Base-by-base conservation (phyloP, 768 basidiomycete genomes). In the Termitomyces sp. region DNA sequence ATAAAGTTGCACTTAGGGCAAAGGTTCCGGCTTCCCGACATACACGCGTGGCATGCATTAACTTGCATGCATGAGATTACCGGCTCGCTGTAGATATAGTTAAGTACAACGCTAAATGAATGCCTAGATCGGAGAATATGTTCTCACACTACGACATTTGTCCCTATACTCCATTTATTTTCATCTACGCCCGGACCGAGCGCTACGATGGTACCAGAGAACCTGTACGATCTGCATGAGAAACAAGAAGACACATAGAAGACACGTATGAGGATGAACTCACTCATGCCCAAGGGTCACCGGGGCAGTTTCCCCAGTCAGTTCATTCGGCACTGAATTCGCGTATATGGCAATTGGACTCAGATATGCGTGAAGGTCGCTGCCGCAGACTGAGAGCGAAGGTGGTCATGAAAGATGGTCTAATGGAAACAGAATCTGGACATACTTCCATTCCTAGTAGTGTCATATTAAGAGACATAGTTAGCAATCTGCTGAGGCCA, bases 201-300 rank as follows among this genome's bases (percentile, higher is more conserved):
- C 7, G 64, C 70, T 14, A 67, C 66, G 35, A 74, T 69, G 21
- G 70, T 72, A 1, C 73, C 73, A 25, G 72, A 68, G 45, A 73
- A 70, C 52, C 72, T 74, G 51, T 8, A 17, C 0, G 5, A 23
- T 5, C 28, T 12, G 28, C 19, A 19, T 54, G 10, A 44, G 42
- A 40, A 51, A 40, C 1, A 3, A 17, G 27, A 14, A 16, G 5
- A 39, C 11, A 49, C 42, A 47, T n/a, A n/a, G n/a, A n/a, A n/a
- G 53, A 57, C 0, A 28, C 0, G 17, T 7, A 9, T n/a, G 25
- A 40, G 25, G 10, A 25, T 27, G 7, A 48, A 61, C 68, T 21
- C 48, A 79, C 76, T 79, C 78, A 57, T 81, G 79, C 0, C 79
- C 79, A 35, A 80, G 66, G 4, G 71, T 74, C 12, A 76, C 63